Evolutionary conservation across 192 early-diverging fungal species (phyloP).

Genomic region (Backusella circina): DNA sequence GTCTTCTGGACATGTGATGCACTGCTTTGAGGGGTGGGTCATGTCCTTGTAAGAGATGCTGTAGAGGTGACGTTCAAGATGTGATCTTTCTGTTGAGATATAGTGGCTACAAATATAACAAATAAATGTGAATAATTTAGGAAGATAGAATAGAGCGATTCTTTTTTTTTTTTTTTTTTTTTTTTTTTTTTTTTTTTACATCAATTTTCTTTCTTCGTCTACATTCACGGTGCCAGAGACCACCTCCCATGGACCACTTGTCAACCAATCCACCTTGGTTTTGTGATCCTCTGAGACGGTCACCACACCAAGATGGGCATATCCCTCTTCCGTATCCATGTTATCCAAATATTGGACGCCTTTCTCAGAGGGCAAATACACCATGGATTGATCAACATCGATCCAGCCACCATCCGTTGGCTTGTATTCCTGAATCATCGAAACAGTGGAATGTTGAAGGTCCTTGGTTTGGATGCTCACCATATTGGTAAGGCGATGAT

Average conservation of each 20-base stretch:
- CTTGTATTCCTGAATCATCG: conserved; percentile 57
- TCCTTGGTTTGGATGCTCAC: conserved; percentile 26
- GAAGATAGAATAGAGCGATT: too few relatives aligned
- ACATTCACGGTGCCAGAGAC: conserved; percentile 41
- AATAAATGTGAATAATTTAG: too few relatives aligned
- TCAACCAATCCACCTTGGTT: conserved; percentile 41
- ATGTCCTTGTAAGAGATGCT: conserved; percentile 2
- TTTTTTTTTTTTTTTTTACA: too few relatives aligned
- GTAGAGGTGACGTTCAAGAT: conserved; percentile 40
- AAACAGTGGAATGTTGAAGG: not conserved
- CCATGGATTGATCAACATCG: conserved; percentile 50
- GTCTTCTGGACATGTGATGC: conserved; percentile 32
- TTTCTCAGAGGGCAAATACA: conserved; percentile 2
- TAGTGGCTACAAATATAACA: conserved; percentile 33
- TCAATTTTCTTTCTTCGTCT: conserved; percentile 32
- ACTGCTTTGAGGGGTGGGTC: not conserved
- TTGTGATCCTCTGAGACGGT: conserved; percentile 11
- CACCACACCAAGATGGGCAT: conserved; percentile 69
- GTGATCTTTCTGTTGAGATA: conserved; percentile 34
- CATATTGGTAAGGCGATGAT: conserved; percentile 71
- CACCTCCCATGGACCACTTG: conserved; percentile 69
- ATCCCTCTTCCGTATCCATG: conserved; percentile 56
- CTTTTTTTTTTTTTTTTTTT: too few relatives aligned
- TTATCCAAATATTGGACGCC: conserved; percentile 58
- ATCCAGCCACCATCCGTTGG: conserved; percentile 73